Conservation (phyloP, 305 asterid species). For the Fraxinus dipetala region DNA sequence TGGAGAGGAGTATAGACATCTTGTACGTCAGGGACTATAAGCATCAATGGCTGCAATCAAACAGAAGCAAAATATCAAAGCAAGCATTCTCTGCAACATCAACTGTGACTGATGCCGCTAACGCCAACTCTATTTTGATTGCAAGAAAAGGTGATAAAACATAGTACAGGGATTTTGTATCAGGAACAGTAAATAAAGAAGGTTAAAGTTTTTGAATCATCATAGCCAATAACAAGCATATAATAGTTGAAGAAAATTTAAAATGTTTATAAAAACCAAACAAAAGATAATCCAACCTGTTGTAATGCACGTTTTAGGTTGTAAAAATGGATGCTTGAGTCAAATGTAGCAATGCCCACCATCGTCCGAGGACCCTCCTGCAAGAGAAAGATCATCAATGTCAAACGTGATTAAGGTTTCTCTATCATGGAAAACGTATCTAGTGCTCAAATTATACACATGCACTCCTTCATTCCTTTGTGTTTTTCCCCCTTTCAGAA, state of each 20-base stretch:
- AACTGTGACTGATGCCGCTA: slow-evolving; percentile 4
- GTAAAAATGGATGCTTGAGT: slow-evolving; percentile 60
- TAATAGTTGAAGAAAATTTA: slow-evolving; percentile 5
- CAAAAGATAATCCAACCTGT: slow-evolving; percentile 57
- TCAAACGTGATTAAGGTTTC: background rate
- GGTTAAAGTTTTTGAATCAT: slow-evolving; percentile 6
- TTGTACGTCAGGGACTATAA: slow-evolving; percentile 94
- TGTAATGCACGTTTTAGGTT: slow-evolving; percentile 67
- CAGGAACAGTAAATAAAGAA: slow-evolving; percentile 16
- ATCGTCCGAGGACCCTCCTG: slow-evolving; percentile 61
- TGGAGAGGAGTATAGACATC: slow-evolving; percentile 97
- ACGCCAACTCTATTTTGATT: slow-evolving; percentile 13
- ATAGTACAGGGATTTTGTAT: slow-evolving; percentile 19
- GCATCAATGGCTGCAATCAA: slow-evolving; percentile 91
- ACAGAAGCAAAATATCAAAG: slow-evolving; percentile 26
- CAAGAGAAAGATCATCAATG: slow-evolving; percentile 15
- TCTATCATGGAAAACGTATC: background rate
- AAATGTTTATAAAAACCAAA: slow-evolving; percentile 13
- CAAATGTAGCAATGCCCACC: slow-evolving; percentile 65
- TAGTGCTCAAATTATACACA: background rate
- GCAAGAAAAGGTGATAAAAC: slow-evolving; percentile 16
- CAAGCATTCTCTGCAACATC: slow-evolving; percentile 17
- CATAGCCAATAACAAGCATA: background rate
- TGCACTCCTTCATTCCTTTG: background rate
- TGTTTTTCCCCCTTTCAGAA: background rate